A percentile compares a stretch with the other conserved stretches of the same genome.
phyloP scores from a whole-genome alignment of 495 filamentous ascomycete genomes.

The Penicillium malachiteum region DNA sequence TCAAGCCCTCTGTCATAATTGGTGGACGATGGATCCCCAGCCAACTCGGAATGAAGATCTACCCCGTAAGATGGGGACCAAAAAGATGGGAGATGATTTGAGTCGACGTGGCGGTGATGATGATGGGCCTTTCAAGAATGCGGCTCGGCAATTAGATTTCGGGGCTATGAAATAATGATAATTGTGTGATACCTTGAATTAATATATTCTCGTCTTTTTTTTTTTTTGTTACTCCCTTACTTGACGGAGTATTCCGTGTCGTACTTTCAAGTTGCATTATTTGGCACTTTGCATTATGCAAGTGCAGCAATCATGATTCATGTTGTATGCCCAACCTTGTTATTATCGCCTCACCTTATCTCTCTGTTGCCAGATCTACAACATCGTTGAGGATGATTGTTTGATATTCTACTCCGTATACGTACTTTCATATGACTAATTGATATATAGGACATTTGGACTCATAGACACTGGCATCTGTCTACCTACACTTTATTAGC shows the following conservation, averaged over 20 bases:
- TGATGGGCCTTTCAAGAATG: conserved; percentile 62
- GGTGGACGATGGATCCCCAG: conserved; percentile 81
- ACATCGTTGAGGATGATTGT: too few relatives aligned
- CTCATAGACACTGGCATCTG: too few relatives aligned
- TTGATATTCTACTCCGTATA: too few relatives aligned
- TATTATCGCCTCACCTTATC: too few relatives aligned
- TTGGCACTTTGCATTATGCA: too few relatives aligned
- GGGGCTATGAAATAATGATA: conserved; percentile 48
- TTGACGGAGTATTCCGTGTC: not conserved
- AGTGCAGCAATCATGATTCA: too few relatives aligned
- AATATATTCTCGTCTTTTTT: not conserved
- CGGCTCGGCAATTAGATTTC: conserved; percentile 88
- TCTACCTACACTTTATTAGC: too few relatives aligned
- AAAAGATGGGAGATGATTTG: conserved; percentile 81
- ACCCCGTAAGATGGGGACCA: conserved; percentile 63
- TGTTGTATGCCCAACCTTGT: too few relatives aligned
- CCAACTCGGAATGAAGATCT: conserved; percentile 83
- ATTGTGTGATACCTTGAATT: not conserved
- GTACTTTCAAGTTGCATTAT: too few relatives aligned
- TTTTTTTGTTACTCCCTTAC: not conserved
- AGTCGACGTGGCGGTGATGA: conserved; percentile 78
- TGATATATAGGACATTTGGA: too few relatives aligned
- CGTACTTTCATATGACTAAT: too few relatives aligned
- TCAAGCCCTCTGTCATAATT: conserved; percentile 75
- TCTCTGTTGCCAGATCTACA: too few relatives aligned